These are phyloP conservation scores for Endoconidiophora polonica DNA, from an alignment of 2,329 filamentous ascomycete genomes.

Conservation along the genomic window DNA sequence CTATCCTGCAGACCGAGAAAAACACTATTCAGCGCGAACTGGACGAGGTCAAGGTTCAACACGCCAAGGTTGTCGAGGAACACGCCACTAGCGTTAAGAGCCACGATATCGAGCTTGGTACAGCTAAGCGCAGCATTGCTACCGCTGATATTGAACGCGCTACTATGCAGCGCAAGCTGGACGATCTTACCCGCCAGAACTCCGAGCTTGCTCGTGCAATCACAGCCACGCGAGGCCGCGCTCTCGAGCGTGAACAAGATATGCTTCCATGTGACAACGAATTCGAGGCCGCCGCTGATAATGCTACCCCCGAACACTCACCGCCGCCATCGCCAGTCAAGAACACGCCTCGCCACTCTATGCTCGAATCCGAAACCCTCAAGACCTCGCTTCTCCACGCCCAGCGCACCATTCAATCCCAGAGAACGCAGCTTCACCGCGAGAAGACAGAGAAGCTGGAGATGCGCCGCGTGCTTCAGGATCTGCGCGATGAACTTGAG, in stretches of 20 bases:
- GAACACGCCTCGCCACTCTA: slow-evolving; percentile 66
- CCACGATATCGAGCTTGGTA: slow-evolving; percentile 76
- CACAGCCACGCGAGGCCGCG: slow-evolving; percentile 51
- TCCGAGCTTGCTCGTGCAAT: slow-evolving; percentile 78
- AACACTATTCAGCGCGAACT: slow-evolving; percentile 64
- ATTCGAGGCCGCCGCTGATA: slow-evolving; percentile 47
- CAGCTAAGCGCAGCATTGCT: slow-evolving; percentile 62
- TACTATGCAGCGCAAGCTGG: slow-evolving; percentile 68
- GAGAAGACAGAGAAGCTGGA: slow-evolving; percentile 99
- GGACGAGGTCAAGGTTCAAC: slow-evolving; percentile 69
- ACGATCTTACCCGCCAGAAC: slow-evolving; percentile 78
- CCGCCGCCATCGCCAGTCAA: slow-evolving; percentile 84
- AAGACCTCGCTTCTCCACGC: slow-evolving; percentile 89
- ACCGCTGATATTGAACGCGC: slow-evolving; percentile 63
- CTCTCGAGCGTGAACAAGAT: slow-evolving; percentile 46
- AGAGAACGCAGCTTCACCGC: slow-evolving; percentile 86
- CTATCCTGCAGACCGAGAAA: slow-evolving; percentile 56
- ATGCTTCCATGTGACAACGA: slow-evolving; percentile 44
- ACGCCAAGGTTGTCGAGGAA: slow-evolving; percentile 69
- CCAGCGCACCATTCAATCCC: slow-evolving; percentile 88
- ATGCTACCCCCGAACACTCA: slow-evolving; percentile 71
- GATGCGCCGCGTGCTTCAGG: slow-evolving; percentile 84
- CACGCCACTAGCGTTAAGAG: slow-evolving; percentile 61
- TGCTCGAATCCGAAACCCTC: slow-evolving; percentile 88
- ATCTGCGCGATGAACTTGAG: slow-evolving; percentile 81